These are phyloP conservation scores for Pleurotus djamor DNA, from an alignment of 768 basidiomycete genomes.

Conservation along the genomic window DNA sequence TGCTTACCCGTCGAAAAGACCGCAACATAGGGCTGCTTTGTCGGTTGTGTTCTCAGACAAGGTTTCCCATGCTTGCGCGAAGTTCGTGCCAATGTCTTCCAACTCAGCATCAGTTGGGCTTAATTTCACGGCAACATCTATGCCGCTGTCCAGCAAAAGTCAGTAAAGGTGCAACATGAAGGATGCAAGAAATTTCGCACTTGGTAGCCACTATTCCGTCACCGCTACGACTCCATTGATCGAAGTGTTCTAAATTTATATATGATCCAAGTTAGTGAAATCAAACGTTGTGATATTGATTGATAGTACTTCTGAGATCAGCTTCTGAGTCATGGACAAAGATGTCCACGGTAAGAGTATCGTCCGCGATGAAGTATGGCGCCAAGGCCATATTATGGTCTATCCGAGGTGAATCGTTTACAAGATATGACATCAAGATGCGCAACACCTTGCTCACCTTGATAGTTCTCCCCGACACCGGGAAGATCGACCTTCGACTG, in stretches of 20 bases:
- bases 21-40: not conserved
- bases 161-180: not conserved
- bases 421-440: not conserved
- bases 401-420: not conserved
- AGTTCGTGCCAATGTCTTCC: slow-evolving; percentile 29
- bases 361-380: too few species aligned
- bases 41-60: slow-evolving; percentile 20
- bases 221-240: not conserved
- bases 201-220: slow-evolving; percentile 31
- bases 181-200: slow-evolving; percentile 16
- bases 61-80: slow-evolving; percentile 28
- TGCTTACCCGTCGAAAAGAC: too few species aligned
- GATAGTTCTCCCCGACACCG: slow-evolving; percentile 4
- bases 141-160: slow-evolving; percentile 17
- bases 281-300: too few species aligned
- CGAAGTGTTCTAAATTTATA: too few species aligned
- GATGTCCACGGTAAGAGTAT: too few species aligned
- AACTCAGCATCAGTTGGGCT: slow-evolving; percentile 34
- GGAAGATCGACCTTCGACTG: not conserved
- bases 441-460: not conserved
- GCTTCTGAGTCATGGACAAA: too few species aligned
- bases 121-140: slow-evolving; percentile 38
- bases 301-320: too few species aligned
- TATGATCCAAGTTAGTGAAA: too few species aligned
- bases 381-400: not conserved